Evolutionary conservation across 1,284 basidiomycete genomes (phyloP), one percentile per base, ranked within the genome.

Genomic region (Naganishia liquefaciens): DNA sequence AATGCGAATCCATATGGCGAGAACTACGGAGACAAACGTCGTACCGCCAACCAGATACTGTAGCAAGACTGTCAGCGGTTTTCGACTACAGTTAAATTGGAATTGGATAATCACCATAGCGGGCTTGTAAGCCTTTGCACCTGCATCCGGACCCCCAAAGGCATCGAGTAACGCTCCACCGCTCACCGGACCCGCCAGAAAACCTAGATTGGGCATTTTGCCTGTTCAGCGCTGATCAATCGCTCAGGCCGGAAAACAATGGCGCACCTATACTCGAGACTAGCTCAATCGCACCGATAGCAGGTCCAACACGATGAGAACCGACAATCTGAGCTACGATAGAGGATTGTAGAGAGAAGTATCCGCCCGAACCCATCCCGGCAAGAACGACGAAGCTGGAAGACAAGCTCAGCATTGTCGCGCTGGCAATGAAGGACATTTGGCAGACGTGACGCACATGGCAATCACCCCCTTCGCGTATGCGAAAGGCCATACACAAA

Each of bases 271-370:
- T 63, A 46, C 65, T 66, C 23, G 55, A 50, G 13, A 62, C 58
- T 6, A 67, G 50, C 43, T 70, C 69, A 21, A 70, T 61, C 39
- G 54, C 64, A 11, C 63, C 62, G 7, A 70, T 63, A 40, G 65
- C 69, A 21, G 49, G 30, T 15, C 64, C 37, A n/a, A 70, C 44
- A 2, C 68, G 67, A 54, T 68, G 67, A 11, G 46, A 62, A 3
- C 69, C 69, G 13, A 70, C 55, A 30, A 68, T 61, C 25, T 68
- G 66, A 1, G 46, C 63, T 2, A 68, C 66, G n/a, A 68, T 65
- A 43, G 62, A 65, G 23, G 65, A 57, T 62, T 70, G 69, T 1
- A 70, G 65, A 5, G 67, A 63, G 52, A 70, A 70, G 55, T 68
- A 70, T 15, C 69, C 69, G 23, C 69, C 69, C 2, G 67, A 67